Evolutionary conservation across 2,329 filamentous ascomycete species (phyloP).

Genomic region (Hypocreales sp.): DNA sequence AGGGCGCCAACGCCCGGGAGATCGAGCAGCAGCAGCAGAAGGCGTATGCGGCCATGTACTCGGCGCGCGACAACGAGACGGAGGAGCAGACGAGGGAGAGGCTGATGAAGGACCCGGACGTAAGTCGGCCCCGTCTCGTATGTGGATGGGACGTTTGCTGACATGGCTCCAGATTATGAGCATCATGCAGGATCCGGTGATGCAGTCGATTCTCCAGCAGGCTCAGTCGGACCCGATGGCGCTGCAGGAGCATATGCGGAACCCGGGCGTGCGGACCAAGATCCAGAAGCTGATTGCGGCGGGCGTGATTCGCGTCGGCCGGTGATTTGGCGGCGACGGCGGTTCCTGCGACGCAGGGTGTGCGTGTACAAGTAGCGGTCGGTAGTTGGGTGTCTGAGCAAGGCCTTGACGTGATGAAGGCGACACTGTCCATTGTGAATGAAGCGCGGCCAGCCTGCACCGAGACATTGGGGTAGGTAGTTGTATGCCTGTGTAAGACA

Average conservation of each 20-base stretch:
- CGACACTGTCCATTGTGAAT: too few species aligned
- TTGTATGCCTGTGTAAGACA: too few species aligned
- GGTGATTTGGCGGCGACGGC: too few species aligned
- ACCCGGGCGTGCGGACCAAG: slow-evolving; percentile 69
- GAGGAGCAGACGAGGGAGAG: slow-evolving; percentile 92
- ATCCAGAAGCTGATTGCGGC: slow-evolving; percentile 91
- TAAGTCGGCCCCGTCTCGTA: too few species aligned
- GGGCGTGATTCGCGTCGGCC: slow-evolving; percentile 72
- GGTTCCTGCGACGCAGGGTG: not conserved
- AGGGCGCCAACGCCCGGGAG: slow-evolving; percentile 70
- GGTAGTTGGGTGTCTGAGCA: not conserved
- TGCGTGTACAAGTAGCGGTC: slow-evolving; percentile 5
- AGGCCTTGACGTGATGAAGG: slow-evolving; percentile 2
- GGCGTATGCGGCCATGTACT: slow-evolving; percentile 79
- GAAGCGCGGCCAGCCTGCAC: too few species aligned
- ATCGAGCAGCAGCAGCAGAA: slow-evolving; percentile 93
- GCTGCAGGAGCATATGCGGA: slow-evolving; percentile 94
- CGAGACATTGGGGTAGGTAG: too few species aligned
- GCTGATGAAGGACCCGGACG: slow-evolving; percentile 79
- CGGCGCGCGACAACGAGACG: slow-evolving; percentile 81
- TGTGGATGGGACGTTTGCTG: too few species aligned
- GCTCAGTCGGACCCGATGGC: slow-evolving; percentile 87
- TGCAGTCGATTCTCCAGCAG: slow-evolving; percentile 95
- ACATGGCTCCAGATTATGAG: slow-evolving; percentile 48
- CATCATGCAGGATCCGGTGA: slow-evolving; percentile 90